Conservation (phyloP, 2,329 filamentous ascomycete species). For the Aspergillus glaucus region DNA sequence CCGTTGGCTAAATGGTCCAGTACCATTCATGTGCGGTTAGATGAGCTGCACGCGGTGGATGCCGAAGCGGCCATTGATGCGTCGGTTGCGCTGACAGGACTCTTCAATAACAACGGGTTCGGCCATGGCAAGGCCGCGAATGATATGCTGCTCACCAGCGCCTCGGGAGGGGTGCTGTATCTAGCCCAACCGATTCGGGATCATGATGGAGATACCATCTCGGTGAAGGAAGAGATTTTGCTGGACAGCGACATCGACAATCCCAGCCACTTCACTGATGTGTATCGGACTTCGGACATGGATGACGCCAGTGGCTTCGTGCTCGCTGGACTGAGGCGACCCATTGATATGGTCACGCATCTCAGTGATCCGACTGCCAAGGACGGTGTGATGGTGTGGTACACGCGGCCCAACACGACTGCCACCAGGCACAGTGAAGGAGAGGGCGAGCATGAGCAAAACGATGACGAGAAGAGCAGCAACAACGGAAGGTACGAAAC, state of each 20-base stretch:
- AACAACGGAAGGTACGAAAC: conserved; percentile 34
- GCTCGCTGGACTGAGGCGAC: conserved; percentile 43
- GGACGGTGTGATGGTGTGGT: conserved; percentile 47
- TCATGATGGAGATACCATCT: conserved; percentile 24
- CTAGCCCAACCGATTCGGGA: conserved; percentile 22
- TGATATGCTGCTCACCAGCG: conserved; percentile 34
- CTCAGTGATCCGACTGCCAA: conserved; percentile 29
- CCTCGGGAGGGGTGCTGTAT: conserved; percentile 44
- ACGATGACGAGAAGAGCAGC: background rate
- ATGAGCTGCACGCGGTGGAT: conserved; percentile 14
- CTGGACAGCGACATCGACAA: conserved; percentile 50
- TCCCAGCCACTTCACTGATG: conserved; percentile 52
- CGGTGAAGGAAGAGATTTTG: conserved; percentile 38
- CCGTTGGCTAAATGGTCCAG: conserved; percentile 44
- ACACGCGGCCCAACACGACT: conserved; percentile 20
- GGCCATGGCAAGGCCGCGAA: conserved; percentile 40
- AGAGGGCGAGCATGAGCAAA: background rate
- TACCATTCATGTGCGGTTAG: conserved; percentile 42
- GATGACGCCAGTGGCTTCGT: conserved; percentile 51
- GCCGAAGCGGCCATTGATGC: conserved; percentile 36
- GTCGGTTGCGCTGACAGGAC: conserved; percentile 36
- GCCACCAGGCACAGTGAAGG: background rate
- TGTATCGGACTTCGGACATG: conserved; percentile 35
- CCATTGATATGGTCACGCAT: conserved; percentile 30
- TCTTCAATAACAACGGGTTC: conserved; percentile 54